Evolutionary conservation across 2,329 filamentous ascomycete genomes (phyloP).

Genomic region (Arthrobotrys sinensis): DNA sequence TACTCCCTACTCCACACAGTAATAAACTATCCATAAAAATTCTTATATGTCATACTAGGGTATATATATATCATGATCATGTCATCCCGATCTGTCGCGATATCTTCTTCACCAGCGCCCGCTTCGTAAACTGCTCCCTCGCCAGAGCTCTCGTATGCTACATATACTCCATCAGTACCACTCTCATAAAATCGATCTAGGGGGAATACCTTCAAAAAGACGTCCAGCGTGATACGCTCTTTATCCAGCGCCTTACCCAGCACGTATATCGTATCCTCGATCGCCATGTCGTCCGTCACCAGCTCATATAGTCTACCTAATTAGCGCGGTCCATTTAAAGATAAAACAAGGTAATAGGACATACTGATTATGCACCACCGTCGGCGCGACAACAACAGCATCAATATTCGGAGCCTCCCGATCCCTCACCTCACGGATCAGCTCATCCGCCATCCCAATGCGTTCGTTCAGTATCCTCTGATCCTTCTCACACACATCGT

Average conservation of each 20-base stretch:
- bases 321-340: not conserved
- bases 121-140: conserved; percentile 86
- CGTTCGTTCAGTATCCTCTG: conserved; percentile 83
- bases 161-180: conserved; percentile 21
- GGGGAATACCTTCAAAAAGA: conserved; percentile 78
- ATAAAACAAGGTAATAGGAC: not conserved
- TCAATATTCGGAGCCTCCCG: conserved; percentile 84
- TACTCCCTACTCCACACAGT: conserved; percentile 9
- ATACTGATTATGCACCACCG: conserved; percentile 87
- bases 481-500: conserved; percentile 81
- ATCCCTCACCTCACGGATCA: conserved; percentile 80
- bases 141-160: conserved; percentile 78
- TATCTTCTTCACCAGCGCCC: conserved; percentile 84
- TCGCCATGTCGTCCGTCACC: conserved; percentile 87
- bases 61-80: conserved; percentile 1
- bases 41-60: not conserved
- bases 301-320: conserved; percentile 78
- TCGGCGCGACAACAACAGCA: conserved; percentile 92
- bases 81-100: conserved; percentile 80
- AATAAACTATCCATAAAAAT: not conserved
- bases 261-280: conserved; percentile 89
- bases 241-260: conserved; percentile 81
- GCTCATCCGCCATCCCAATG: conserved; percentile 82
- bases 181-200: conserved; percentile 1
- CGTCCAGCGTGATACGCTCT: conserved; percentile 78